Base-by-base conservation (phyloP, 148 eudicot genomes). In the Chenopodium quinoa region DNA sequence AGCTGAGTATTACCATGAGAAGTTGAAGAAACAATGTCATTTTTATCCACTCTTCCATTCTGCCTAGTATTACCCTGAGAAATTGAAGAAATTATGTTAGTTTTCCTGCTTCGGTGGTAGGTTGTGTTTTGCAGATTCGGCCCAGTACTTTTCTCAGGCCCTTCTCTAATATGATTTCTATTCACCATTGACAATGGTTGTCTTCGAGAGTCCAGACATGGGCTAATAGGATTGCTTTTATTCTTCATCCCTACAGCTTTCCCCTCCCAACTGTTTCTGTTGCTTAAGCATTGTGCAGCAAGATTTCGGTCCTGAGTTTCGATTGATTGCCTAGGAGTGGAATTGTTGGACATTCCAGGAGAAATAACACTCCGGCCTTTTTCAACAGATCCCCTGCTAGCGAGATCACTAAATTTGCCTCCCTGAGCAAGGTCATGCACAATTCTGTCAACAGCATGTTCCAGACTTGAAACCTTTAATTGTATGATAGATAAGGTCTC, bases 401-500 rank as follows among this genome's bases (percentile, higher is more conserved):
- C 62, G 75, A 54, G 54, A 75, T 92, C 91, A 70, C 78, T 80
- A 83, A 58, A 67, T 78, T 83, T 88, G 73, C 87, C 87, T 46
- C 87, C 88, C 78, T 83, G 81, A 60, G 79, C 86, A 77, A 89
- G 76, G 60, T 83, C 94, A 71, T 88, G 83, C 71, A 91, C 75
- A 77, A 94, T 86, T 84, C 70, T 86, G 70, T 86, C 93, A 73
- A 94, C 89, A 73, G 87, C 89, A 50, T 85, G 83, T 82, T 94
- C 98, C 79, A 94, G 83, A 78, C 86, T 84, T 75, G 91, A 92
- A 71, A 92, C 93, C 85, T 94, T 92, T 76, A 67, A 74, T 79
- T 92, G 93, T 81, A 94, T 87, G 82, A 78, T 76, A 76, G 94
- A 92, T 82, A 92, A 78, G 81, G 88, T 88, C 75, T 91, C 92